These are phyloP conservation scores for Colletotrichum sp. DNA, from an alignment of 2,329 filamentous ascomycete species.

Conservation along the genomic window DNA sequence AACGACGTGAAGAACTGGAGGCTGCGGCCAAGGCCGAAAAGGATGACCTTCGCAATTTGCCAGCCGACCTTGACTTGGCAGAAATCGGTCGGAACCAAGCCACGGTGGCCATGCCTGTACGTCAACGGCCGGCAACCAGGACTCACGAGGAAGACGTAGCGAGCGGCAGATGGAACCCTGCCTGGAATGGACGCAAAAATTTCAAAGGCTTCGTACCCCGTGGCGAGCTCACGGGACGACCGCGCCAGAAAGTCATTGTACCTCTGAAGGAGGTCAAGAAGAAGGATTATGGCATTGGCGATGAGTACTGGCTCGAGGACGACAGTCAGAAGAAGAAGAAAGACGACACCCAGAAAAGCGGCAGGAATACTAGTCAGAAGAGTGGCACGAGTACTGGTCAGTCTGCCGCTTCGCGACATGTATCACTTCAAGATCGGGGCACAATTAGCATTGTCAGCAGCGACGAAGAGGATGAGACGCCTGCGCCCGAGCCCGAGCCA, in stretches of 20 bases:
- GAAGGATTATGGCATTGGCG: conserved; percentile 76
- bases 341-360: conserved; percentile 26
- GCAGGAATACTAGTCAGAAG: conserved; percentile 21
- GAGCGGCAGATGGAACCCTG: conserved; percentile 76
- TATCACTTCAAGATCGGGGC: conserved; percentile 13
- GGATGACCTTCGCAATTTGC: conserved; percentile 56
- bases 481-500: neutral
- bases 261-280: conserved; percentile 72
- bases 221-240: conserved; percentile 51
- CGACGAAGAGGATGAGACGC: conserved; percentile 32
- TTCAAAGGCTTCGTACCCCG: conserved; percentile 85
- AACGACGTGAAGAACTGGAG: conserved; percentile 69
- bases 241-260: conserved; percentile 65
- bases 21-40: conserved; percentile 61
- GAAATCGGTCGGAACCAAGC: conserved; percentile 77
- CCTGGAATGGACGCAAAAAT: conserved; percentile 94
- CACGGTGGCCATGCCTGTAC: conserved; percentile 77
- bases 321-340: conserved; percentile 38
- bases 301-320: conserved; percentile 77
- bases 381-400: conserved; percentile 19
- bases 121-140: conserved; percentile 35
- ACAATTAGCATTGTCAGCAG: conserved; percentile 42
- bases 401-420: neutral
- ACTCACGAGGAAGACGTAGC: conserved; percentile 57
- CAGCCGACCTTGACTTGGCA: conserved; percentile 72